These are phyloP conservation scores for Cymbopogon flexuosus DNA, from an alignment of 202 grass and related monocot genomes.

Conservation along the genomic window DNA sequence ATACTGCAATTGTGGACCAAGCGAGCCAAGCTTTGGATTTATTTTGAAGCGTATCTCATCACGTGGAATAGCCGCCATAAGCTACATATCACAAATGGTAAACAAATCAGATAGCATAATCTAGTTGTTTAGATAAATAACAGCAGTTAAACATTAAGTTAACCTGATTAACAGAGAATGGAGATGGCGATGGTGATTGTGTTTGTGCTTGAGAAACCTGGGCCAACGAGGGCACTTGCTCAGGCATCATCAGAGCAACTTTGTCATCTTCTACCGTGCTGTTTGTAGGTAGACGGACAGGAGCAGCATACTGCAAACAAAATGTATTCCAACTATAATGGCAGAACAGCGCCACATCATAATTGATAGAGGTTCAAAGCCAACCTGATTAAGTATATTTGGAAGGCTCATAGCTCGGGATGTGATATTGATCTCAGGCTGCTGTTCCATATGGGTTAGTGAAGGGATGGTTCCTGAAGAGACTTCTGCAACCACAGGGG, in stretches of 20 bases:
- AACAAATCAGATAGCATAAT: constrained; percentile 14
- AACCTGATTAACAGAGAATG: constrained; percentile 77
- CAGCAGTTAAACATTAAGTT: not conserved
- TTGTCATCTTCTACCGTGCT: constrained; percentile 64
- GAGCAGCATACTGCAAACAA: constrained; percentile 47
- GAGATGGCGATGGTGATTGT: constrained; percentile 55
- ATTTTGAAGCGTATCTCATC: constrained; percentile 62
- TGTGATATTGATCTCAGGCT: constrained; percentile 56
- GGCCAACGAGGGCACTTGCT: constrained; percentile 49
- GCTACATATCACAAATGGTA: constrained; percentile 35
- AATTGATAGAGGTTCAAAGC: not conserved
- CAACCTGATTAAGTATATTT: constrained; percentile 54
- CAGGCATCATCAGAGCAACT: constrained; percentile 60
- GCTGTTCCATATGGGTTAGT: constrained; percentile 49
- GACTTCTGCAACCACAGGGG: constrained; percentile 42
- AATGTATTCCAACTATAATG: constrained; percentile 25
- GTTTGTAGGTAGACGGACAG: constrained; percentile 56
- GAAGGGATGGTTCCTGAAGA: constrained; percentile 43
- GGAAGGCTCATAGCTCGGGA: constrained; percentile 51
- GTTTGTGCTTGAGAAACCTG: constrained; percentile 48
- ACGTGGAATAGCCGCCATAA: constrained; percentile 63
- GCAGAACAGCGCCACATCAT: not conserved
- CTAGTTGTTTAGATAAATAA: constrained; percentile 17
- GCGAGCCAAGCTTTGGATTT: constrained; percentile 62
- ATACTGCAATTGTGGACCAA: constrained; percentile 64